Evolutionary conservation across 2,329 filamentous ascomycete genomes (phyloP).

Genomic region (Penicillium sumatraense): DNA sequence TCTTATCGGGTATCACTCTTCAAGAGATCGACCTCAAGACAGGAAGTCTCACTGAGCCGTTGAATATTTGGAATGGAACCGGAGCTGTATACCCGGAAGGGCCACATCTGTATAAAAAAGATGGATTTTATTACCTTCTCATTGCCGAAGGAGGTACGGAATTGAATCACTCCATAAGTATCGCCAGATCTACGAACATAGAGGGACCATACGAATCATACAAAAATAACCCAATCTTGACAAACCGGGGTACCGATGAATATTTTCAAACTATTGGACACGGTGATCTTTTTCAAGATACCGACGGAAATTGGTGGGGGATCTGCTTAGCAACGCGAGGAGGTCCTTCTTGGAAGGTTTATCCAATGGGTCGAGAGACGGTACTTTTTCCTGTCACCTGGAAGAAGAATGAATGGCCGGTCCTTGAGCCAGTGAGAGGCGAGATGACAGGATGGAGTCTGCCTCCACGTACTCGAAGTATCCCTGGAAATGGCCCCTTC

Average conservation of each 20-base stretch:
- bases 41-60: background rate
- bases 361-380: slow-evolving; percentile 61
- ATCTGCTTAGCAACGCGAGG: slow-evolving; percentile 51
- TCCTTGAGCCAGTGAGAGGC: slow-evolving; percentile 18
- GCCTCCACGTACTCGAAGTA: slow-evolving; percentile 14
- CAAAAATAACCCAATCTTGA: slow-evolving; percentile 50
- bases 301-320: slow-evolving; percentile 57
- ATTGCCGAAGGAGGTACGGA: slow-evolving; percentile 44
- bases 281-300: slow-evolving; percentile 60
- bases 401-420: slow-evolving; percentile 55
- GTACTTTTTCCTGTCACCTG: slow-evolving; percentile 56
- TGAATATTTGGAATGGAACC: background rate
- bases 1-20: background rate
- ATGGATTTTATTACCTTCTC: slow-evolving; percentile 55
- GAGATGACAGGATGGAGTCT: slow-evolving; percentile 17
- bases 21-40: slow-evolving; percentile 44
- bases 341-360: slow-evolving; percentile 41
- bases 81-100: slow-evolving; percentile 47
- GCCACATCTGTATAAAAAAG: slow-evolving; percentile 56
- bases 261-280: slow-evolving; percentile 60
- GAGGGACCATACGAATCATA: slow-evolving; percentile 49
- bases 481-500: slow-evolving; percentile 39
- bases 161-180: slow-evolving; percentile 16
- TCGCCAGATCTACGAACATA: slow-evolving; percentile 30
- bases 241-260: slow-evolving; percentile 39